Evolutionary conservation across 2,329 filamentous ascomycete genomes (phyloP), one percentile per base, ranked within the genome.

Genomic region (Talaromyces verruculosus): DNA sequence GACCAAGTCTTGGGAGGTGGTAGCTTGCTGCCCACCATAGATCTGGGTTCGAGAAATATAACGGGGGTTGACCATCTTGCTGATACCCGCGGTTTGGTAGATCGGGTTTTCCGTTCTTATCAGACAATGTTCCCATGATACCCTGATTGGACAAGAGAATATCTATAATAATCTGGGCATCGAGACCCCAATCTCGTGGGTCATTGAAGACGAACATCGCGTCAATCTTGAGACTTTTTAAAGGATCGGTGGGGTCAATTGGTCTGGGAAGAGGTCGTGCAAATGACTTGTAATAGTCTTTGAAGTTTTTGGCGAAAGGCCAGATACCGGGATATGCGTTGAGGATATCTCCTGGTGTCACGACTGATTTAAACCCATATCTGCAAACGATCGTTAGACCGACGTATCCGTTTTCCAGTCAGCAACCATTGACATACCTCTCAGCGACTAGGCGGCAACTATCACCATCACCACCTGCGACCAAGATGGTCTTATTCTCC

Each of bases 201-300:
- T 98, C 95, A 76, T 97, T 96, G 84, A 94, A 97, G 6, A 97
- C 90, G 73, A 98, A 90, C 33, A 98, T 87, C 33, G 93, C 93
- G 74, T 96, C 92, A 71, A 99, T 90, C 71, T 92, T 93, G 58
- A 94, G 84, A 19, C 82, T 84, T 15, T 81, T 79, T 0, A 77
- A 78, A 2, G 77, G 82, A 67, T 82, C 80, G 17, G 76, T 73
- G 1, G 73, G 68, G 45, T 78, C 73, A 58, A 79, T 71, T 6
- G 76, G 77, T 53, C 76, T 70, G 28, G 77, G 71, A 33, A 80
- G 66, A 64, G 76, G 74, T 61, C 73, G 62, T 67, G 79, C 68
- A 78, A 81, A 74, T 70, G 76, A 72, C 43, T 83, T 81, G 77
- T 92, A 92, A 74, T 89, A 84, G 47, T 85, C 79, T 33, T 82